Evolutionary conservation across 805 yeast species (phyloP), one percentile per base, ranked within the genome.

Genomic region (Deakozyma indianensis): DNA sequence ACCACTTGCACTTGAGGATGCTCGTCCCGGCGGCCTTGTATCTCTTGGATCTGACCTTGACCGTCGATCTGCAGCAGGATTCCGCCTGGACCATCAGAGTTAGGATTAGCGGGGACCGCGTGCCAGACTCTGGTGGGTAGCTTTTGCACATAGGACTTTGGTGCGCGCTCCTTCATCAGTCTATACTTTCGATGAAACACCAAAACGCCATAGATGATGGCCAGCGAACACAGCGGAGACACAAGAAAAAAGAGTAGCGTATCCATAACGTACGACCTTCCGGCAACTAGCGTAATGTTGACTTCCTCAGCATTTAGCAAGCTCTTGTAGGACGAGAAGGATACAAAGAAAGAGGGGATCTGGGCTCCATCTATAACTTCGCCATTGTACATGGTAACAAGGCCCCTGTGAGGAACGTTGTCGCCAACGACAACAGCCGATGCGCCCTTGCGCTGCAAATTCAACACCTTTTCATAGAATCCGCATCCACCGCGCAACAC

Each of bases 361-460:
- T 51, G 54, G 32, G 72, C 58, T 22, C 68, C 68, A 43, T 61
- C 66, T 43, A 71, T 67, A 47, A 66, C 73, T 22, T 62, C 62
- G 32, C 65, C 59, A 2, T 76, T 69, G 54, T 68, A 75, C 80
- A 75, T 76, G 22, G 78, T 74, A 22, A 76, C 65, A 45, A 74
- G 62, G 4, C 75, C 71, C 18, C 65, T 56, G 32, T 57, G 55
- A 4, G 70, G 69, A 46, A 64, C 69, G 53, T 74, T 69, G 54
- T 77, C 78, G 25, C 78, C 81, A 5, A 78, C 68, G n/a, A 78
- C 60, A 9, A 77, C 73, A 3, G 75, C 75, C 14, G 49, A 55
- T 0, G 81, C 80, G 14, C 72, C 71, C 47, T 57, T 60, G 1
- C 56, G 55, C 47, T 74, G 63, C 43, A 77, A 53, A 46, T 67